Evolutionary conservation across 768 basidiomycete genomes (phyloP), one percentile per base, ranked within the genome.

Genomic region (Sutorius australiensis): DNA sequence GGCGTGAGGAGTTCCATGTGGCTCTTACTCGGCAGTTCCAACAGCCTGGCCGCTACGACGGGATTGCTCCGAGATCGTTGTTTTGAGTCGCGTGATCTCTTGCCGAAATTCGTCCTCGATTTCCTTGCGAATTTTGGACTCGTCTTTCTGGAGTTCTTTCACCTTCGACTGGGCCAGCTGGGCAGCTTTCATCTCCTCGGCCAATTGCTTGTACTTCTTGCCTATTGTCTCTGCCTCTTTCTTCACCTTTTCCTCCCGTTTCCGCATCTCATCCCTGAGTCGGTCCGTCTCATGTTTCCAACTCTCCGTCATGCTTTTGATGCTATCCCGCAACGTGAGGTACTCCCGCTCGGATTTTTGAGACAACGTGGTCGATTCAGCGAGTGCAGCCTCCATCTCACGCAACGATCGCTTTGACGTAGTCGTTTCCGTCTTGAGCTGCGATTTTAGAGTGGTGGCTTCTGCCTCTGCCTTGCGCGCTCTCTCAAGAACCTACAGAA

Each of bases 391-490:
- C 67, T 92, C 89, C 89, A 92, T 89, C 61, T 92, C 90, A 19
- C 87, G 83, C 11, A 92, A 65, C 0, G 82, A 73, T 65, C 87
- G 87, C 69, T 92, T 93, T 9, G 86, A 81, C 12, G 79, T 77
- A 2, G 82, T 68, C 2, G 86, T 84, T 64, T 92, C 89, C 14
- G 77, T 71, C 69, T 92, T 91, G 59, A 92, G 80, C 57, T 87
- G 84, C 3, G 77, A 61, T 68, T 87, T 91, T 8, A 93, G 74
- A 17, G 78, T 60, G 5, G 80, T 67, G 3, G 87, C 83, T 62
- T 92, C 87, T 0, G 83, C 77, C 67, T 95, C 92, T 5, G 92
- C 92, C 63, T 89, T 89, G 38, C 92, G 81, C 16, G 92, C 92
- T 6, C 92, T 83, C 58, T 89, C 88, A 31, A 93, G 78, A 13